Evolutionary conservation across 2,329 filamentous ascomycete species (phyloP), one percentile per base, ranked within the genome.

Genomic region (Grosmannia huntii): DNA sequence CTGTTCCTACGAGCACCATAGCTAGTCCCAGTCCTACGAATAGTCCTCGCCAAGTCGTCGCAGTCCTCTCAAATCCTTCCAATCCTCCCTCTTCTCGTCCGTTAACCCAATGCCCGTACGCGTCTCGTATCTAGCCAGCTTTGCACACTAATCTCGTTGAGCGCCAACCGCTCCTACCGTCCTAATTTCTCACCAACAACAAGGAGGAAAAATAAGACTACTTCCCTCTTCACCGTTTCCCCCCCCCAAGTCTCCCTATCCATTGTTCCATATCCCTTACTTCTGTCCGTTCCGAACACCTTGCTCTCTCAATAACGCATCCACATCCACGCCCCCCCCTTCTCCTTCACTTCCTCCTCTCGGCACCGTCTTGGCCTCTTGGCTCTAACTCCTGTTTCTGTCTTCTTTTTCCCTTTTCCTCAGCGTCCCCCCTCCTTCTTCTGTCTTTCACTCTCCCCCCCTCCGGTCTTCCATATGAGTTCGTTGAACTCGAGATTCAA

Each of bases 401-500:
- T 31, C 27, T 25, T 28, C 48, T 31, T 27, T 27, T 33, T 36
- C 49, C 23, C 50, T 56, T 21, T 33, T 31, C 21, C 44, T 10
- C 50, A 21, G 21, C 50, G 14, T 48, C 28, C 50, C 38, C 19
- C 49, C 50, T 44, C 48, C 44, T 49, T 19, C 21, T 56, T 61
- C 64, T 67, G 61, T 64, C 64, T 62, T 64, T 38, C 14, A 33
- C 14, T 63, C 63, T 59, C 57, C 62, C 58, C 56, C 61, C 63
- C 65, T 70, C 70, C 60, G 56, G 49, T 58, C 57, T 66, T 69
- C 73, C 76, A 74, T 78, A 87, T 88, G 85, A 87, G 82, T 80
- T 88, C 84, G 79, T 81, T 87, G 82, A 89, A 88, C 78, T 82
- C 83, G 72, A 84, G 86, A 74, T 83, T 89, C 72, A 87, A 88